Base-by-base conservation (phyloP, 164 flowering plant species). In the Houttuynia cordata region DNA sequence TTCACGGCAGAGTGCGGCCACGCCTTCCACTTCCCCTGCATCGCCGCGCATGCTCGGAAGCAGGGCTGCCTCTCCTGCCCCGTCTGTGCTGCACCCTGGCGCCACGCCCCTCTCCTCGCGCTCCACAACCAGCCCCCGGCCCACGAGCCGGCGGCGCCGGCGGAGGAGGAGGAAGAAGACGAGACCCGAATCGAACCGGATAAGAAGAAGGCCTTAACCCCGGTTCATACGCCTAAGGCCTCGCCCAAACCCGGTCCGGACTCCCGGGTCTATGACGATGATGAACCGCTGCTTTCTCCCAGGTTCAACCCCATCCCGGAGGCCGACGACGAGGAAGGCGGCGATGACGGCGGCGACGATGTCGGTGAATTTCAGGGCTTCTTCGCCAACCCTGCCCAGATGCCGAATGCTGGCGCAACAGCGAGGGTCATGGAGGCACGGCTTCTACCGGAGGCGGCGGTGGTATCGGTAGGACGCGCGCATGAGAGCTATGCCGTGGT, bases 1-100 rank as follows among this genome's bases (percentile, higher is more conserved):
- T 93, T 79, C 82, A 93, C 96, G 4, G 95, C 96, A 0, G 96
- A 90, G 60, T 93, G 99, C 67, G 70, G 83, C 0, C 99, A 93
- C 61, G 74, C 89, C 4, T 93, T 90, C 59, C 97, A 93, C 57
- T 93, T 93, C 62, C 91, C 96, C 4, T 93, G 99, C 78, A 83
- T 93, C 18, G 85, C 96, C 0, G 64, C 83, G 0, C 83, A 86
- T 62, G 91, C 88, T 14, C 64, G 80, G 18, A 78, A 76, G 30
- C 80, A 75, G 23, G 80, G 76, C 57, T 45, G 18, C 23, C 79
- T 93, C 40, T 67, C 79, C 14, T 93, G 97, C 76, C 95, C 97
- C 4, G 93, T 90, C 66, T 93, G 99, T 72, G 66, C 60, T 60
- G 50, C 75, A 21, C 63, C 75, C 52, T 90, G 97, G 99, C 80